These are phyloP conservation scores for Penicillium sp. DNA, from an alignment of 2,329 filamentous ascomycete genomes.

Conservation along the genomic window DNA sequence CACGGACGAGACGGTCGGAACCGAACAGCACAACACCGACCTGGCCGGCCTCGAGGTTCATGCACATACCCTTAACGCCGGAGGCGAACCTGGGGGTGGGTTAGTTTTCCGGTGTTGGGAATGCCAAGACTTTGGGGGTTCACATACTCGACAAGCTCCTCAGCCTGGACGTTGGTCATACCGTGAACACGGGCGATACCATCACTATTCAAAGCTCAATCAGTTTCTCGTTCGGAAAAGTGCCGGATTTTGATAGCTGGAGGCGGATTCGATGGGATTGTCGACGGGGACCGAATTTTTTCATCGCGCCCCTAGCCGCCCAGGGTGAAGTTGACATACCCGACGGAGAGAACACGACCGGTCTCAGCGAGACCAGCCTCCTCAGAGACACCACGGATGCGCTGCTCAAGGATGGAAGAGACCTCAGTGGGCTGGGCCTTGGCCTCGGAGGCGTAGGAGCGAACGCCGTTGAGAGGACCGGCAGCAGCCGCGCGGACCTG, in stretches of 20 bases:
- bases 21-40: conserved; percentile 99
- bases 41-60: conserved; percentile 99
- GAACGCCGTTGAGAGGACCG: conserved; percentile 72
- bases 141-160: conserved; percentile 99
- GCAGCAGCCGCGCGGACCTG: conserved; percentile 87
- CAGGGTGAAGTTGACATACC: conserved; percentile 65
- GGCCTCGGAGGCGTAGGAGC: conserved; percentile 87
- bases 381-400: conserved; percentile 97
- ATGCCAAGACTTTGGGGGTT: conserved; percentile 20
- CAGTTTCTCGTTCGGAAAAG: conserved; percentile 15
- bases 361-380: conserved; percentile 96
- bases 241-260: conserved; percentile 12
- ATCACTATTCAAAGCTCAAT: conserved; percentile 67
- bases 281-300: conserved; percentile 34
- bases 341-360: conserved; percentile 96
- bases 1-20: conserved; percentile 99
- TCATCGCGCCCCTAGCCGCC: conserved; percentile 17
- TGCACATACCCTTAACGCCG: conserved; percentile 99
- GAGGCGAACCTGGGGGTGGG: conserved; percentile 79
- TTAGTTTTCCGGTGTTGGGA: conserved; percentile 25
- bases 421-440: conserved; percentile 98
- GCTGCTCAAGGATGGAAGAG: conserved; percentile 98
- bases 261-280: conserved; percentile 30
- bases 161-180: conserved; percentile 99
- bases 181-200: conserved; percentile 99